Evolutionary conservation across 2,329 filamentous ascomycete genomes (phyloP), one percentile per base, ranked within the genome.

Genomic region (Exophiala sp.): DNA sequence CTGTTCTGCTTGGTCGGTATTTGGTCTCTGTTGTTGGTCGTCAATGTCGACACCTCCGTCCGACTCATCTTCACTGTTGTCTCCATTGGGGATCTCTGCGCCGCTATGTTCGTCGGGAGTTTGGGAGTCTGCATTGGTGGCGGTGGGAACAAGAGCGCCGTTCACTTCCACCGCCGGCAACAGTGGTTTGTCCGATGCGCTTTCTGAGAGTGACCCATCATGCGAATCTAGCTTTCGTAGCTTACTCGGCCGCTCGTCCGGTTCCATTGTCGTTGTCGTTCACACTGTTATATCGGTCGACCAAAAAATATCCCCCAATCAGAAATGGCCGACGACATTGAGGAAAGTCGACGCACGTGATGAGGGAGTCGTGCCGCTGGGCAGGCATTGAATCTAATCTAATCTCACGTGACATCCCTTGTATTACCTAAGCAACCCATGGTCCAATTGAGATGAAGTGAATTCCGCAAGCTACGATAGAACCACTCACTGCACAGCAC

Each of bases 161-260:
- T 43, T 30, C 16, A 35, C 46, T 48, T 38, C 29, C 9, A 39
- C 18, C 14, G 38, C 10, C 9, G 35, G 37, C 30, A 47, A 23
- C 14, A 42, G 8, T 34, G 41, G 42, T 19, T 21, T n/a, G 23
- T 27, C 46, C 22, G 37, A 30, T 13, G 14, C 47, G 4, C 43
- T 47, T 48, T 23, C 41, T 41, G 52, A 50, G 13, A 56, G 53
- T 1, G 8, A 41, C 32, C 47, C 38, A 39, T 54, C 45, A 34
- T 60, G 57, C 55, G 73, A 67, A 23, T 68, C 71, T 24, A 78
- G 59, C 66, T 81, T 81, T 43, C 73, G 66, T 50, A 79, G 66
- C 62, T 81, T 81, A 2, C 69, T 64, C 6, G 78, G 78, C 41
- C 78, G 67, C 55, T 78, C 77, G 50, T 77, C 75, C 34, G 69